Base-by-base conservation (phyloP, 2,329 filamentous ascomycete genomes). In the Tolypocladium ovalisporum region DNA sequence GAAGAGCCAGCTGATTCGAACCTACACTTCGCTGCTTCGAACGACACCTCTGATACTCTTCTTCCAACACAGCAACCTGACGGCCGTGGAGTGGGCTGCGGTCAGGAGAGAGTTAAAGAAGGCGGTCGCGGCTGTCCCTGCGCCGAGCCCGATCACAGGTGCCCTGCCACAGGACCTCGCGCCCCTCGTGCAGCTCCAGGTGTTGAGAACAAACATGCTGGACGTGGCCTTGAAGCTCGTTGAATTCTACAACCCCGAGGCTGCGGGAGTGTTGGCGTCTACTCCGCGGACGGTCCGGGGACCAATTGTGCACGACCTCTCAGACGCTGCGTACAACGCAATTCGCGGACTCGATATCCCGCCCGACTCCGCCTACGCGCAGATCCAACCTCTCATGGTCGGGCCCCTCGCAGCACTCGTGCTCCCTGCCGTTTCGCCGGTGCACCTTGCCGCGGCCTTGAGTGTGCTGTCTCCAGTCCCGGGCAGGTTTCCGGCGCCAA, bases 121-220 rank as follows among this genome's bases (percentile, higher is more conserved):
- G 58, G 75, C 78, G 2, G 64, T 84, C 1, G 65, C 66, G 9
- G 66, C 71, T 22, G 75, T 83, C 13, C 64, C 75, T 13, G 58
- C 67, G 3, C 70, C 75, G 0, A 62, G 56, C 53, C 24, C 59
- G 32, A 52, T 58, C 15, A 58, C 61, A 3, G 64, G 62, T 2
- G 61, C 62, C 2, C 70, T 75, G 32, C 66, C 72, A 17, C 61
- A 75, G 27, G 71, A 81, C 36, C 69, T 90, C 37, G 79, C 81
- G n/a, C 73, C 81, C 1, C 75, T 77, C 42, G 80, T 94, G 63
- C 87, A 89, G 72, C 70, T 97, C 32, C 87, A 95, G 70, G 89
- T 96, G 32, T 77, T 99, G 57, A 87, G 94, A 68, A 94, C 90
- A 17, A 88, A 89, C 67, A 95, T 99, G 68, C 90, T 99, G 69